Base-by-base conservation (phyloP, 176 grass and related monocot species). In the Aegilops sharonensis region DNA sequence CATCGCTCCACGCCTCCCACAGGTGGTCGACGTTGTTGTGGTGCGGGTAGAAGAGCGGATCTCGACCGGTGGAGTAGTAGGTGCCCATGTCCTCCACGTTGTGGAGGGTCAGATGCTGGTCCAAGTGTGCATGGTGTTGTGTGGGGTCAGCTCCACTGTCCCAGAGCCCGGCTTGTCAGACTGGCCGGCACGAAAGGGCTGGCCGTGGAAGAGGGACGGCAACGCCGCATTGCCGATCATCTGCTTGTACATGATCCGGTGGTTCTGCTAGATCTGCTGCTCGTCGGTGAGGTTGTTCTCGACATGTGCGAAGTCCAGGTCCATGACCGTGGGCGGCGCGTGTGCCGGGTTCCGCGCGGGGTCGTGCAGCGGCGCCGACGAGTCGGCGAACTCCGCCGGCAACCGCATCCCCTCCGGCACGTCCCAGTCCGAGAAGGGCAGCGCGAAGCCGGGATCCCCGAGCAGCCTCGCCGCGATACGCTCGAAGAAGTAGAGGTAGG, bases 401-500 rank as follows among this genome's bases (percentile, higher is more conserved):
- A 95, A 11, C 10, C 20, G 8, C 93, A 92, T 95, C n/a, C 90
- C 90, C 67, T 87, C 90, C 10, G 90, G 85, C 14, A 83, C 84
- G 83, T 95, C 93, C 68, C 88, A 92, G 43, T 34, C 78, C 93
- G 88, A 95, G 79, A 84, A 79, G 1, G 90, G 88, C 39, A 95
- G 1, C 21, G 90, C 60, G 75, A 95, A 95, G 1, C 1, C 69
- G 4, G 91, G 85, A 0, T 95, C 93, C 0, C 74, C 75, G 3
- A 95, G 86, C 20, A 95, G 75, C 93, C 70, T 92, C 4, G 47
- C 80, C 2, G 89, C 90, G 59, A 95, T 92, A 43, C 93, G 63
- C 88, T 95, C 93, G 50, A 88, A 92, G 88, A 92, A 95, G 84
- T 95, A 90, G 36, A 95, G 9, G 85, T 90, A 90, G 20, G 81